Base-by-base conservation (phyloP, 768 basidiomycete species). In the Mycena floridula region DNA sequence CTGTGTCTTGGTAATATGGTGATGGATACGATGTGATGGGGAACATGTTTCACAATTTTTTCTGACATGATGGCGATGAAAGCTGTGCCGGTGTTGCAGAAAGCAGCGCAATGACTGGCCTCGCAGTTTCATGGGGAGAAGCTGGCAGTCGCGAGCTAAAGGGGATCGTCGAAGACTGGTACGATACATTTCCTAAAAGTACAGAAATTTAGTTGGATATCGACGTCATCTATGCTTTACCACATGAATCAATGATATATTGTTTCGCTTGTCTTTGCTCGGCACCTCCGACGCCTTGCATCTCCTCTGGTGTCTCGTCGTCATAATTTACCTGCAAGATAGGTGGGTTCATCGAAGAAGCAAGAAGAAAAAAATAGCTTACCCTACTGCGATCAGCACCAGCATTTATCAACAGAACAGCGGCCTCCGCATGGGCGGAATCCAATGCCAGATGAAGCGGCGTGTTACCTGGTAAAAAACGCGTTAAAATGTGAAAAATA, bases 381-480 rank as follows among this genome's bases (percentile, higher is more conserved):
- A 94, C 93, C 54, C 89, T 75, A 52, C 77, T 77, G 24, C 95
- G 82, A 71, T 97, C 95, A 7, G 94, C 94, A 16, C 95, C 95
- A 37, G 91, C 94, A 59, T 95, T 90, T 48, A 99, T 95, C 41
- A 99, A 74, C 40, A 87, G 62, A 2, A 92, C 87, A 8, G 95
- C 95, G 13, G 82, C 87, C 59, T 91, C 84, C 12, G 89, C 95
- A 58, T 97, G 89, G 15, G 85, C 95, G 43, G 89, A 92, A 56
- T 99, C 95, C 85, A 99, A 87, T 15, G 95, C 94, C 25, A 99
- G 79, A 72, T 99, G 96, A 27, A 99, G 68, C 2, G 96, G 92
- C 2, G 96, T 97, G 58, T 97, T 96, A 41, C 95, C 94, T 89
- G 56, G 43, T 45, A 54, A 54, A 37, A 40, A 47, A 23, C 46